phyloP scores from a whole-genome alignment of 441 rosid species.

The Gossypium trilobum region DNA sequence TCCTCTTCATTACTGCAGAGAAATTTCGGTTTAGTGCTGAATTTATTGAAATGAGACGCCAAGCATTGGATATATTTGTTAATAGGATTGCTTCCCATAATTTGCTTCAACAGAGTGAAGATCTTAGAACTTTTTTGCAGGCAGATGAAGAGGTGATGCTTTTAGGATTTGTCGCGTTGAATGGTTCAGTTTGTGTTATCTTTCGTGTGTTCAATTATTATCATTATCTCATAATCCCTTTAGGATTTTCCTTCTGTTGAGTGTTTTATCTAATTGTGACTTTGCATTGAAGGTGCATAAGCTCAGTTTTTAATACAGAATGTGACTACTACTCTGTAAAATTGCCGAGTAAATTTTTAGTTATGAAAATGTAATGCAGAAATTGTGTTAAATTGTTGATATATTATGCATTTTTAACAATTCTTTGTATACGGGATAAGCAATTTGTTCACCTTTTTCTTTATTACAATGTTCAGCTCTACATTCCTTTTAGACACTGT shows the following conservation, averaged over 20 bases:
- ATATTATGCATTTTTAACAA: not conserved
- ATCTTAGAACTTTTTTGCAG: conserved; percentile 89
- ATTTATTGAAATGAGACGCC: conserved; percentile 96
- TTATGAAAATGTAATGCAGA: not conserved
- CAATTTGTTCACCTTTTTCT: not conserved
- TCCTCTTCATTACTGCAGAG: conserved; percentile 43
- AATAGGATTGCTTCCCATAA: conserved; percentile 83
- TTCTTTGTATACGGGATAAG: not conserved
- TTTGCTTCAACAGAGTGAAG: conserved; percentile 89
- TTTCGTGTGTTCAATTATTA: not conserved
- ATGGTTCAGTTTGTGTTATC: not conserved
- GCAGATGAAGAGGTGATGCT: conserved; percentile 86
- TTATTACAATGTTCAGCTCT: not conserved
- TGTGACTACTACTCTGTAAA: not conserved
- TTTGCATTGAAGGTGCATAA: not conserved
- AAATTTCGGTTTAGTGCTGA: conserved; percentile 96
- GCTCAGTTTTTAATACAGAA: not conserved
- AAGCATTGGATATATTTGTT: conserved; percentile 75
- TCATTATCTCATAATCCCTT: not conserved
- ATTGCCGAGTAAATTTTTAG: not conserved
- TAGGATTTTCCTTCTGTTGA: not conserved
- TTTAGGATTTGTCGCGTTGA: not conserved
- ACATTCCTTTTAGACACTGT: not conserved
- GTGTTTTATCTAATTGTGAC: not conserved
- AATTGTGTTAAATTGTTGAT: not conserved